phyloP scores from a whole-genome alignment of 2,329 filamentous ascomycete species.

The Cladosporium sp. region DNA sequence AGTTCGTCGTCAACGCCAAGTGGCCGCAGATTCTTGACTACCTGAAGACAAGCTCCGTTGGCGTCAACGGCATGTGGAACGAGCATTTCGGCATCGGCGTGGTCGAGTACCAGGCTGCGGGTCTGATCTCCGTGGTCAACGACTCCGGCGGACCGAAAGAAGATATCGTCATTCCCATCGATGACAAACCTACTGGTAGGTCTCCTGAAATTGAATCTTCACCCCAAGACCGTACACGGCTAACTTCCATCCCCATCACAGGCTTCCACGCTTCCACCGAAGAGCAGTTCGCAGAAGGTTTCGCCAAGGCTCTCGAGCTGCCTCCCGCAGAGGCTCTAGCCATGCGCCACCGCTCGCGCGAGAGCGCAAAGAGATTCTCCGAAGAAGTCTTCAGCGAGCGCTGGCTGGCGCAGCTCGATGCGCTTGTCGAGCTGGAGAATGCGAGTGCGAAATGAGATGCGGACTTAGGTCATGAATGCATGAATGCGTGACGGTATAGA shows the following conservation, averaged over 20 bases:
- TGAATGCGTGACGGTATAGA: not conserved
- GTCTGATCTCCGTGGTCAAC: conserved; percentile 89
- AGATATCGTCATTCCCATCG: conserved; percentile 83
- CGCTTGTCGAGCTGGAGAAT: conserved; percentile 56
- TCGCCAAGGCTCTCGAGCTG: conserved; percentile 72
- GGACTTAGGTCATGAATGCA: not conserved
- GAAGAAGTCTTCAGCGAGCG: conserved; percentile 79
- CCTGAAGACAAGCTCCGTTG: conserved; percentile 74
- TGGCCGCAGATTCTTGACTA: conserved; percentile 85
- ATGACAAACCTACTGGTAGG: conserved; percentile 75
- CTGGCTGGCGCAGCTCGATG: conserved; percentile 76
- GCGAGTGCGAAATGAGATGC: not conserved
- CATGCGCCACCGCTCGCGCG: conserved; percentile 73
- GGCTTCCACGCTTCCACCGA: conserved; percentile 84
- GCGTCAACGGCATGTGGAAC: conserved; percentile 99
- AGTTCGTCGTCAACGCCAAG: conserved; percentile 85
- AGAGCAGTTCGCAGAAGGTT: conserved; percentile 77
- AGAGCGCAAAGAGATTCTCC: conserved; percentile 80
- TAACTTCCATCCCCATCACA: conserved; percentile 35
- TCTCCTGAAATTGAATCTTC: not conserved
- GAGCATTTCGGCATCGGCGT: conserved; percentile 99
- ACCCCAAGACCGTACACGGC: not conserved
- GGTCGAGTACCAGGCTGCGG: conserved; percentile 96
- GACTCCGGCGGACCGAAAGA: conserved; percentile 88
- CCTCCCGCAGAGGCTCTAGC: conserved; percentile 64